phyloP scores from a whole-genome alignment of 2,329 filamentous ascomycete genomes.

The Penicillium brevicompactum region DNA sequence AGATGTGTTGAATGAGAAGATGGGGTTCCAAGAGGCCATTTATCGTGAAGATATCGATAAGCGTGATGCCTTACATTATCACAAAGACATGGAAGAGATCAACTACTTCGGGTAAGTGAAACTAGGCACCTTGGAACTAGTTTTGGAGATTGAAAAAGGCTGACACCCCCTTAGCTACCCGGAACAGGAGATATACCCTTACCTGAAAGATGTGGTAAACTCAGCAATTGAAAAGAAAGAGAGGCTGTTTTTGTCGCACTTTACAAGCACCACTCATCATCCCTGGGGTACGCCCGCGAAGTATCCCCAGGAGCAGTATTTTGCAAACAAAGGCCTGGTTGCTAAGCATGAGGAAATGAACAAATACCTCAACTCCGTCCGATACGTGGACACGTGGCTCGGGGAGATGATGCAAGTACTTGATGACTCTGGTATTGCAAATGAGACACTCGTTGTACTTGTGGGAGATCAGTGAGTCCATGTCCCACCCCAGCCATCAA shows the following conservation, averaged over 20 bases:
- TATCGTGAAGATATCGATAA: constrained; percentile 32
- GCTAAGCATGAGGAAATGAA: constrained; percentile 40
- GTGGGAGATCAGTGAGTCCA: constrained; percentile 43
- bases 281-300: constrained; percentile 42
- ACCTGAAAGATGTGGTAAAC: constrained; percentile 35
- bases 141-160: neutral
- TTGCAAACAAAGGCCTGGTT: constrained; percentile 17
- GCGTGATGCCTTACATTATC: constrained; percentile 36
- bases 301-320: constrained; percentile 31
- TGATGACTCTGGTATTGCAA: constrained; percentile 46
- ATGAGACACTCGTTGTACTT: constrained; percentile 49
- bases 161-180: constrained; percentile 21
- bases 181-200: constrained; percentile 15
- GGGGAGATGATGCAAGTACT: constrained; percentile 43
- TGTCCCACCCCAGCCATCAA: neutral
- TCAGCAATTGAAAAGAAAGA: constrained; percentile 25
- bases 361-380: constrained; percentile 46
- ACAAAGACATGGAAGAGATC: constrained; percentile 29
- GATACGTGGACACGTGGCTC: constrained; percentile 45
- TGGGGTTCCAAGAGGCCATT: constrained; percentile 39
- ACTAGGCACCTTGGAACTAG: neutral
- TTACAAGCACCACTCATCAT: constrained; percentile 43
- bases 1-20: constrained; percentile 31
- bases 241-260: constrained; percentile 35
- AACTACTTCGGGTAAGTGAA: constrained; percentile 48